Conservation (phyloP, 2,329 filamentous ascomycete species). For the Nemania diffusa region DNA sequence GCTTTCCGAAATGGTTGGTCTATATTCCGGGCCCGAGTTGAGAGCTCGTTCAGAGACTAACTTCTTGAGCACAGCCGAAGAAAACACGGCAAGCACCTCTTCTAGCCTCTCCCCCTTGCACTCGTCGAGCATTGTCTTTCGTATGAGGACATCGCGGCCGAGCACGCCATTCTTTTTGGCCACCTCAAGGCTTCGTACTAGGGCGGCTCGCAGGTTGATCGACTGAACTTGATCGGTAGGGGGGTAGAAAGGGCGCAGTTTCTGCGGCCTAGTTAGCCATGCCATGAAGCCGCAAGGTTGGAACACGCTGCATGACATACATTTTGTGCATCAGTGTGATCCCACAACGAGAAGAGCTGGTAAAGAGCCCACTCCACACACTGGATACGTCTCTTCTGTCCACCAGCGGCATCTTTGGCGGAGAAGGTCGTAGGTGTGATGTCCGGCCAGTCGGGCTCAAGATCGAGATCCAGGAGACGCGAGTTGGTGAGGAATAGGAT, state of each 20-base stretch:
- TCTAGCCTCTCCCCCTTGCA: constrained; percentile 92
- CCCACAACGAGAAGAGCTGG: constrained; percentile 85
- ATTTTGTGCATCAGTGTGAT: constrained; percentile 77
- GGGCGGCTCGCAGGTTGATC: constrained; percentile 84
- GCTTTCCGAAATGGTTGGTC: constrained; percentile 62
- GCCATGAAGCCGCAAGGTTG: not conserved
- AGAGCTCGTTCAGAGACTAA: constrained; percentile 59
- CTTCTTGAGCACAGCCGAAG: constrained; percentile 82
- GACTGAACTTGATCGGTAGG: constrained; percentile 91
- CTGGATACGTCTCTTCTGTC: constrained; percentile 84
- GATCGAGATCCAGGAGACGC: constrained; percentile 82
- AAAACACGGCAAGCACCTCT: constrained; percentile 86
- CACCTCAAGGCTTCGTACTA: constrained; percentile 83
- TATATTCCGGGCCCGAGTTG: constrained; percentile 50
- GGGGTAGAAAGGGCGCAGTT: constrained; percentile 90
- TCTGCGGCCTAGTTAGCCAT: constrained; percentile 62
- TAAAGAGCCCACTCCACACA: constrained; percentile 92
- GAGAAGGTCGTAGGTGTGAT: constrained; percentile 78
- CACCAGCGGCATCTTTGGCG: constrained; percentile 71
- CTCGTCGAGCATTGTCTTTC: constrained; percentile 97
- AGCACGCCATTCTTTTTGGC: constrained; percentile 88
- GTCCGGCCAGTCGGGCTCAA: constrained; percentile 80
- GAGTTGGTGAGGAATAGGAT: constrained; percentile 84
- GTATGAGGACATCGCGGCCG: constrained; percentile 80
- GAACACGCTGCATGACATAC: constrained; percentile 57